phyloP scores from a whole-genome alignment of 169 alveolate species.

The Eimeria maxima region DNA sequence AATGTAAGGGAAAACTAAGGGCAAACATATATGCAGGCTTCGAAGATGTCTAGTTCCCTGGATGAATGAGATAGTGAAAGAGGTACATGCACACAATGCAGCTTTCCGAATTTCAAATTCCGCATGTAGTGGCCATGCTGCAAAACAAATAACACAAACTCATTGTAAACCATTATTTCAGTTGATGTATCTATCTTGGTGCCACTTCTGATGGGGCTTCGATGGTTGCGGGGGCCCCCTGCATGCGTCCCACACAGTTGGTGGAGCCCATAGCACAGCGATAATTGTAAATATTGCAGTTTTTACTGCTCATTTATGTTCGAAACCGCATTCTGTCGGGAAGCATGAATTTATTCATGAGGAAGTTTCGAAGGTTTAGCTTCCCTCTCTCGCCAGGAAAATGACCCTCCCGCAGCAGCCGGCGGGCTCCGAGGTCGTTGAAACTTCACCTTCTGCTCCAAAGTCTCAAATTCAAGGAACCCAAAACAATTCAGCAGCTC shows the following conservation, averaged over 20 bases:
- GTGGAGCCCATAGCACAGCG: neutral
- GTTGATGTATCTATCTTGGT: neutral
- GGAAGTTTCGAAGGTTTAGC: neutral
- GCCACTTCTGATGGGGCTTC: neutral
- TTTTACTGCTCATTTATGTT: neutral
- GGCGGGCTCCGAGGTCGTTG: neutral
- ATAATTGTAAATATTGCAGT: neutral
- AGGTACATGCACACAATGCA: neutral
- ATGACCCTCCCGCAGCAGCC: conserved; percentile 45
- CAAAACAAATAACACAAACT: neutral
- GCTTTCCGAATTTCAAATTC: neutral
- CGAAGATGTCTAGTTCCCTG: neutral
- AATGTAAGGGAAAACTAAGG: neutral
- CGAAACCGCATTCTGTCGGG: neutral
- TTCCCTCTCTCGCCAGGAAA: neutral
- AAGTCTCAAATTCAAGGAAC: neutral
- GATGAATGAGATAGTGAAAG: neutral
- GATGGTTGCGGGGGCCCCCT: conserved; percentile 36
- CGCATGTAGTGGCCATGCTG: neutral
- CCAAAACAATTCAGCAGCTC: neutral
- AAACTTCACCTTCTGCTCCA: neutral
- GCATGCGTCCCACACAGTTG: neutral
- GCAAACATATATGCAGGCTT: neutral
- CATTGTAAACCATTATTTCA: neutral
- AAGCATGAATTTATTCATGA: neutral